phyloP scores from a whole-genome alignment of 805 yeast species.

The Candida maesae region DNA sequence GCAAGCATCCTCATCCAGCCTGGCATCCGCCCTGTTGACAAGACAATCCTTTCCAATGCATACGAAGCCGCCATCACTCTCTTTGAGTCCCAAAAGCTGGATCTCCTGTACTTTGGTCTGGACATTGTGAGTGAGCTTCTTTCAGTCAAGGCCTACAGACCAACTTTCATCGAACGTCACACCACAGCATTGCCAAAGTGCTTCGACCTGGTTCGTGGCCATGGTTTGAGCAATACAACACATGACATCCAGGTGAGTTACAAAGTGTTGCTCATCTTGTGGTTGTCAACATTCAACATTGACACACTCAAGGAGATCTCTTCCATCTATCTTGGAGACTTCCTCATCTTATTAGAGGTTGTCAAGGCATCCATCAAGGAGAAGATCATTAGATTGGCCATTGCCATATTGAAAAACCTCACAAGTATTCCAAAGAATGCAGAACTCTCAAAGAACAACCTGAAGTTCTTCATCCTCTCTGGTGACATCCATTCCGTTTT shows the following conservation, averaged over 20 bases:
- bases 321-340: constrained; percentile 49
- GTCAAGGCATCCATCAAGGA: constrained; percentile 86
- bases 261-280: constrained; percentile 67
- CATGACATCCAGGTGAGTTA: constrained; percentile 68
- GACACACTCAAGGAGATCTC: constrained; percentile 48
- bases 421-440: constrained; percentile 35
- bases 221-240: constrained; percentile 29
- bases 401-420: constrained; percentile 67
- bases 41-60: constrained; percentile 21
- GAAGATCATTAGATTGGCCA: constrained; percentile 81
- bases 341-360: constrained; percentile 41
- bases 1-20: constrained; percentile 41
- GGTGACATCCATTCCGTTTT: constrained; percentile 72
- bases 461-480: constrained; percentile 66
- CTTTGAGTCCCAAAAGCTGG: constrained; percentile 37
- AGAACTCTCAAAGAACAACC: constrained; percentile 39
- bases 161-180: constrained; percentile 41
- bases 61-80: constrained; percentile 17
- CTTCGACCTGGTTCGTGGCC: constrained; percentile 41
- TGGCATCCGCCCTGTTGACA: constrained; percentile 13
- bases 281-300: constrained; percentile 79
- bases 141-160: constrained; percentile 49
- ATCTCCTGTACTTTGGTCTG: constrained; percentile 56
- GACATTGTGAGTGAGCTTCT: constrained; percentile 65
- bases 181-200: constrained; percentile 40